Conservation (phyloP, 2,329 filamentous ascomycete genomes). For the Cytospora chrysosperma region DNA sequence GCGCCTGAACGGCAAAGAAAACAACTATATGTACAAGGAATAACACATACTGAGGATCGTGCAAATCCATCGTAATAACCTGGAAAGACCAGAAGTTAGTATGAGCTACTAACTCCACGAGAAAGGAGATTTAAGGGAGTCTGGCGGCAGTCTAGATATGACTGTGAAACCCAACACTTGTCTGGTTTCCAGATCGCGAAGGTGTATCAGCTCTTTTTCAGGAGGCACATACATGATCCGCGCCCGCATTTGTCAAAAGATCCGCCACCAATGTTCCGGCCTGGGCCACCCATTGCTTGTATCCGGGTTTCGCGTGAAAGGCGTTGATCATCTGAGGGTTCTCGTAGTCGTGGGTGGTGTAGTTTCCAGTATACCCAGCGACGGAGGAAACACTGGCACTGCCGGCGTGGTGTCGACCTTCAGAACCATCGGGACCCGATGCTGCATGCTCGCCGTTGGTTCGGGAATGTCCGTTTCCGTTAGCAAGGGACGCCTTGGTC, state of each 20-base stretch:
- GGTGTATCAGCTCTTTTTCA: conserved; percentile 1
- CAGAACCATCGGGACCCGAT: conserved; percentile 37
- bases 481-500: conserved; percentile 61
- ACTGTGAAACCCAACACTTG: conserved; percentile 8
- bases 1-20: neutral
- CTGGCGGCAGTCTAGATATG: neutral
- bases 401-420: conserved; percentile 39
- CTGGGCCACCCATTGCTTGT: conserved; percentile 98
- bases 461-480: conserved; percentile 41
- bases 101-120: conserved; percentile 1
- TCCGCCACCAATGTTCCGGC: conserved; percentile 93
- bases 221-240: conserved; percentile 70
- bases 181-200: conserved; percentile 14
- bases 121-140: neutral
- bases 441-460: conserved; percentile 36
- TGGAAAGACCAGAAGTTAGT: conserved; percentile 24
- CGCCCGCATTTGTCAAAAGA: conserved; percentile 89
- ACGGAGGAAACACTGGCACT: conserved; percentile 41
- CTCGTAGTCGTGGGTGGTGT: conserved; percentile 65
- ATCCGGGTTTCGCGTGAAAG: conserved; percentile 81
- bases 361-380: conserved; percentile 48
- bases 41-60: conserved; percentile 68
- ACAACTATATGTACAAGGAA: neutral
- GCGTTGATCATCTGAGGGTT: conserved; percentile 56
- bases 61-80: conserved; percentile 95